A percentile compares a stretch with the other conserved stretches of the same genome.
phyloP scores from a whole-genome alignment of 1,284 basidiomycete species.

The Meripilus lineatus region DNA sequence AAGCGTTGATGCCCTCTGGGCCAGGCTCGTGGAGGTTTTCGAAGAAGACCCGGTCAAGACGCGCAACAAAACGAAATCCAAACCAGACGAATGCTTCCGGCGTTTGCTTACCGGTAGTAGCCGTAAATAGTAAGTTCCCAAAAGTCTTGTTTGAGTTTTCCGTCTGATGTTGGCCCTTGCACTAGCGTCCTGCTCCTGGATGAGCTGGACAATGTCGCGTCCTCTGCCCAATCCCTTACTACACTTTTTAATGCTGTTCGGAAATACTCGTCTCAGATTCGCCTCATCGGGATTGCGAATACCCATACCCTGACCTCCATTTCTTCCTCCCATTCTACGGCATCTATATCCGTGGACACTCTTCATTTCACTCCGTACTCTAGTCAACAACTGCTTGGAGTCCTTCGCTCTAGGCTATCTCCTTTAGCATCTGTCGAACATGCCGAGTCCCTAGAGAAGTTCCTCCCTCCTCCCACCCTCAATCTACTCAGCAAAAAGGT shows the following conservation, averaged over 20 bases:
- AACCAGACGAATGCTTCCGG: too few relatives aligned
- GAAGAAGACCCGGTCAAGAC: too few relatives aligned
- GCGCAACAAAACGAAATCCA: too few relatives aligned
- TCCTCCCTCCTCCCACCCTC: conserved; percentile 58
- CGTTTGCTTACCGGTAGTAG: conserved; percentile 32
- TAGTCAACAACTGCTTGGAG: conserved; percentile 57
- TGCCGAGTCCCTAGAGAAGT: conserved; percentile 38
- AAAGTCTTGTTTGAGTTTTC: neutral
- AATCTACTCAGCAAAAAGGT: conserved; percentile 72
- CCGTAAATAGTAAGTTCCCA: conserved; percentile 56
- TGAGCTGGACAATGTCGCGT: conserved; percentile 72
- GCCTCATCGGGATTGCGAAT: conserved; percentile 77
- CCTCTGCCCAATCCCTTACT: conserved; percentile 48
- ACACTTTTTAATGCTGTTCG: conserved; percentile 62
- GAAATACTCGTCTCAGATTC: conserved; percentile 42
- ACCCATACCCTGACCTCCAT: conserved; percentile 73
- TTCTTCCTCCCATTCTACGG: conserved; percentile 30
- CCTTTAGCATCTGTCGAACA: conserved; percentile 28
- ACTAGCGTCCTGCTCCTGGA: conserved; percentile 69
- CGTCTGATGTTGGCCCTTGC: conserved; percentile 3
- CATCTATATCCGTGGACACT: conserved; percentile 40
- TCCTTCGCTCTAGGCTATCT: conserved; percentile 57
- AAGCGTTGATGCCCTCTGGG: conserved; percentile 64
- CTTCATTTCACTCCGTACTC: conserved; percentile 76
- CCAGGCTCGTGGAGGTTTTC: conserved; percentile 57